Base-by-base conservation (phyloP, 257 asterid species). In the Verbascum thapsus region DNA sequence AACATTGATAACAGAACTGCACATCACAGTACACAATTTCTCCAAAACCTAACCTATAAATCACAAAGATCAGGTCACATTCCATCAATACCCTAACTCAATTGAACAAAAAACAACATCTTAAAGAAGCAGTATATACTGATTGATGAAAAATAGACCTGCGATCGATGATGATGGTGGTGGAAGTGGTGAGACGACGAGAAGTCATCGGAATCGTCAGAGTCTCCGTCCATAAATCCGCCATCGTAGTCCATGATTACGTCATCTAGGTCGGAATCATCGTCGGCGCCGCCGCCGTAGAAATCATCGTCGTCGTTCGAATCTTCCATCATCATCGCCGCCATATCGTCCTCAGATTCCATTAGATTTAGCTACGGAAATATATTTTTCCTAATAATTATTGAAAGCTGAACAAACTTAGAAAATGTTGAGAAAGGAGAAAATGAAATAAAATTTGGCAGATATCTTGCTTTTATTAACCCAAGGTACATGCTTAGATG, bases 331-430 rank as follows among this genome's bases (percentile, higher is more conserved):
- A 75, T 63, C 74, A 34, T 70, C 69, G 72, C 73, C 61, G 70
- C 45, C 78, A 85, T 68, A 73, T 85, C 97, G 57, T 87, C 91
- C 68, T 81, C 94, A 54, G 88, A 87, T 23, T 85, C 91, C 94
- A 83, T 87, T 16, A 52, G 23, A 52, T 23, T 26, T 12, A 22
- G 18, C 49, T 52, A 11, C 8, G 2, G 7, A 40, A 19, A 43
- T 15, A 38, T 53, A 22, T 26, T 26, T 26, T 26, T 26, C 32
- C 5, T 2, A 26, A 26, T 26, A 26, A 8, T 43, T 15, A 48
- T 65, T 65, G 32, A 51, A 35, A 42, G 15, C 30, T 16, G 44
- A 60, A 18, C 9, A 53, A 49, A 41, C 62, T 48, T n/a, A 26
- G 62, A 55, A 64, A 64, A 64, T 30, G 58, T 30, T 20, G 50